A percentile compares a stretch with the other conserved stretches of the same genome.
These are phyloP conservation scores for Camelina sativa DNA, from an alignment of 345 rosid species.

Conservation along the genomic window DNA sequence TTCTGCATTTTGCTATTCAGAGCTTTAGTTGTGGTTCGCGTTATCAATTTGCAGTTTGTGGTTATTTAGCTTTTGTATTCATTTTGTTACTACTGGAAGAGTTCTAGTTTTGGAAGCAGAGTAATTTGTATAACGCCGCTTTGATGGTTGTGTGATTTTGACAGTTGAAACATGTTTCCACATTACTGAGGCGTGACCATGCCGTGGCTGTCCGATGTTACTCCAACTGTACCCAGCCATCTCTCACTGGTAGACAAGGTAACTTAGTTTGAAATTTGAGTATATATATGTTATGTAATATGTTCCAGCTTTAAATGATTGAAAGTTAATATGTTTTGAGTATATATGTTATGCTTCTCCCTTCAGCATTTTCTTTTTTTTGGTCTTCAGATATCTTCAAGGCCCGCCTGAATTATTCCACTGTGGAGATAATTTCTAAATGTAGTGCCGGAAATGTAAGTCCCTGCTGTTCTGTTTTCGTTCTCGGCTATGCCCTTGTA, in stretches of 20 bases:
- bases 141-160: constrained; percentile 29
- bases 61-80: neutral
- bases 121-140: neutral
- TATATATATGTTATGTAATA: no score
- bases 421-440: constrained; percentile 46
- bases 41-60: neutral
- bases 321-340: neutral
- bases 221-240: constrained; percentile 52
- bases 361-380: constrained; percentile 15
- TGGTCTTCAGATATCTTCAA: constrained; percentile 57
- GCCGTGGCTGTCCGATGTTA: constrained; percentile 60
- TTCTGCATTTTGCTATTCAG: neutral
- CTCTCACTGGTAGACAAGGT: constrained; percentile 61
- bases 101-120: neutral
- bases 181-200: constrained; percentile 56
- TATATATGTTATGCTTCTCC: neutral
- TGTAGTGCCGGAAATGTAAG: constrained; percentile 53
- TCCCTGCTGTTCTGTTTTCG: constrained; percentile 7
- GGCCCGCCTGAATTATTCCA: constrained; percentile 34
- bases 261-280: constrained; percentile 5
- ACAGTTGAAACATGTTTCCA: constrained; percentile 68
- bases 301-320: neutral
- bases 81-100: neutral
- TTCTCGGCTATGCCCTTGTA: neutral
- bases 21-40: neutral